phyloP scores from a whole-genome alignment of 192 early-diverging fungal genomes.

The Coemansia sp. region DNA sequence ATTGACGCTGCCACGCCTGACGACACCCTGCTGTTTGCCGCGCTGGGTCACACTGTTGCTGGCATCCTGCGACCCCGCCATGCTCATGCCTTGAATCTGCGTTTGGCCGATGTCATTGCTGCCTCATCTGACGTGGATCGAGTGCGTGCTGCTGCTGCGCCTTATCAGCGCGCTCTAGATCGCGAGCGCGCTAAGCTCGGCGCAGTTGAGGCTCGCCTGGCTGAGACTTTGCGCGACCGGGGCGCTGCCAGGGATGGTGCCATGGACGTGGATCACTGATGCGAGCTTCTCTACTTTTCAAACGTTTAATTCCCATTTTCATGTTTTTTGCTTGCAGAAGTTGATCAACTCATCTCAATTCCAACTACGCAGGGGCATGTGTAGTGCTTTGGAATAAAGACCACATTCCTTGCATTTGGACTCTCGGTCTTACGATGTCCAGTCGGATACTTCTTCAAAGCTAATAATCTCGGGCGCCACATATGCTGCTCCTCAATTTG shows the following conservation, averaged over 20 bases:
- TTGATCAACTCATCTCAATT: no score
- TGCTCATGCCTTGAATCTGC: slow-evolving; percentile 17
- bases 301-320: no score
- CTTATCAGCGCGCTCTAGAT: slow-evolving; percentile 40
- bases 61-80: slow-evolving; percentile 48
- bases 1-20: slow-evolving; percentile 23
- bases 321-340: no score
- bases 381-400: no score
- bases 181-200: slow-evolving; percentile 36
- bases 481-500: no score
- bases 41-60: slow-evolving; percentile 35
- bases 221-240: slow-evolving; percentile 9
- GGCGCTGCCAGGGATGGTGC: no score
- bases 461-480: no score
- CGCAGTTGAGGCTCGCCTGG: slow-evolving; percentile 43
- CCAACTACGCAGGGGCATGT: no score
- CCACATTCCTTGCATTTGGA: no score
- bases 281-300: no score
- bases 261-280: slow-evolving; percentile 1
- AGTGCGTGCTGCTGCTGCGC: slow-evolving; percentile 6
- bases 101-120: neutral
- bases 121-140: slow-evolving; percentile 3
- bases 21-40: slow-evolving; percentile 26
- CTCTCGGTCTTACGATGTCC: no score
- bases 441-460: no score